Conservation (phyloP, 306 rosid genomes). For the Vigna angularis region DNA sequence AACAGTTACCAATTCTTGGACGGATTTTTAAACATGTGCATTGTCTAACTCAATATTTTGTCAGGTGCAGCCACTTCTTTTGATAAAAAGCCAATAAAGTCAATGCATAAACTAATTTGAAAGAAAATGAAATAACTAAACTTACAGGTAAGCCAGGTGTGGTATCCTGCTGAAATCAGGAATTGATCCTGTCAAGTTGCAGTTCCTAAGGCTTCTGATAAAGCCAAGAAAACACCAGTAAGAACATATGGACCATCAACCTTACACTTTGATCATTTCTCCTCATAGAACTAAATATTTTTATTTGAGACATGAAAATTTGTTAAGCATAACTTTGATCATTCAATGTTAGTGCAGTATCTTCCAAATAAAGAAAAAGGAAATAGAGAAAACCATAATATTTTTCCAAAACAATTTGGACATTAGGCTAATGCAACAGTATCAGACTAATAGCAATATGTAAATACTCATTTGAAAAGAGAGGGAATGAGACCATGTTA, state of each 20-base stretch:
- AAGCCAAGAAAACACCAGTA: conserved; percentile 19
- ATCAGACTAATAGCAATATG: neutral
- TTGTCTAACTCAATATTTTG: neutral
- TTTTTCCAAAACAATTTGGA: neutral
- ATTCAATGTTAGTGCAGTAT: neutral
- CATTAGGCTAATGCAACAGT: neutral
- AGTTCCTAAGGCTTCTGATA: conserved; percentile 90
- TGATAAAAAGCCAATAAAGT: neutral
- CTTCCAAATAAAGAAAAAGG: conserved; percentile 4
- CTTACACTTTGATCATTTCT: neutral
- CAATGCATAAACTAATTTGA: neutral
- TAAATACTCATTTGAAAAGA: neutral
- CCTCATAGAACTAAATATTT: neutral
- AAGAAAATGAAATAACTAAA: conserved; percentile 38
- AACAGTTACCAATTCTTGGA: conserved; percentile 22
- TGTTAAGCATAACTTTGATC: neutral
- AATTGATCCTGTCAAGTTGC: conserved; percentile 79
- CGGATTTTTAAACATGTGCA: conserved; percentile 14
- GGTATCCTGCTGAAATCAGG: conserved; percentile 81
- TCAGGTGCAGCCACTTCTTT: neutral
- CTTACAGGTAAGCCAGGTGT: conserved; percentile 69
- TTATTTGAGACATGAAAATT: neutral
- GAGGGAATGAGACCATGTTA: too few relatives aligned
- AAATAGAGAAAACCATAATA: neutral
- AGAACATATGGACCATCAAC: conserved; percentile 10